phyloP scores from a whole-genome alignment of 2,329 filamentous ascomycete species.

The Pseudopithomyces maydicus region DNA sequence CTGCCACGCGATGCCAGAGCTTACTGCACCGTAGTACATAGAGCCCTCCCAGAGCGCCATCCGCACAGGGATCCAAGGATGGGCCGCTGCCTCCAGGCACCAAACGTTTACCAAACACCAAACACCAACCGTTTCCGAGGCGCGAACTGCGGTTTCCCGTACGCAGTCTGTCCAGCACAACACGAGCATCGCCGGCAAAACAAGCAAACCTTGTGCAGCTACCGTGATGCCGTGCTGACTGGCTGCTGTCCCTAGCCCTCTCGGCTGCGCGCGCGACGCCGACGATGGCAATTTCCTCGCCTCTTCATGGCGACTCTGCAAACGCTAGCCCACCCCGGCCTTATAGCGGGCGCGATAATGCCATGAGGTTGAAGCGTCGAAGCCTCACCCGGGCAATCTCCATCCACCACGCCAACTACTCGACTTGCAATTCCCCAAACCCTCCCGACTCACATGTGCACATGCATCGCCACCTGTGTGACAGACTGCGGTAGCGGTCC shows the following conservation, averaged over 20 bases:
- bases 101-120: background rate
- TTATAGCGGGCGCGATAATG: too few relatives aligned
- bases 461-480: background rate
- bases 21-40: background rate
- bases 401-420: constrained; percentile 6
- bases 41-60: too few relatives aligned
- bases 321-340: background rate
- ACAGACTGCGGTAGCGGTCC: constrained; percentile 1
- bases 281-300: constrained; percentile 6
- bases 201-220: background rate
- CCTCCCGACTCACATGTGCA: background rate
- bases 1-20: background rate
- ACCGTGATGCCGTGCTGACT: background rate
- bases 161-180: too few relatives aligned
- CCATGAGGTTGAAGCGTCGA: too few relatives aligned
- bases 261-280: background rate
- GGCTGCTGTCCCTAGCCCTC: background rate
- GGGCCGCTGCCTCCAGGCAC: too few relatives aligned
- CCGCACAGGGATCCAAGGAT: too few relatives aligned
- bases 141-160: background rate
- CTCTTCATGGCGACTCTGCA: background rate
- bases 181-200: background rate
- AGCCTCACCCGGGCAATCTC: too few relatives aligned
- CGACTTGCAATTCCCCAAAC: background rate
- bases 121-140: constrained; percentile 1